Evolutionary conservation across 768 basidiomycete species (phyloP).

Genomic region (Pulveroboletus sp.): DNA sequence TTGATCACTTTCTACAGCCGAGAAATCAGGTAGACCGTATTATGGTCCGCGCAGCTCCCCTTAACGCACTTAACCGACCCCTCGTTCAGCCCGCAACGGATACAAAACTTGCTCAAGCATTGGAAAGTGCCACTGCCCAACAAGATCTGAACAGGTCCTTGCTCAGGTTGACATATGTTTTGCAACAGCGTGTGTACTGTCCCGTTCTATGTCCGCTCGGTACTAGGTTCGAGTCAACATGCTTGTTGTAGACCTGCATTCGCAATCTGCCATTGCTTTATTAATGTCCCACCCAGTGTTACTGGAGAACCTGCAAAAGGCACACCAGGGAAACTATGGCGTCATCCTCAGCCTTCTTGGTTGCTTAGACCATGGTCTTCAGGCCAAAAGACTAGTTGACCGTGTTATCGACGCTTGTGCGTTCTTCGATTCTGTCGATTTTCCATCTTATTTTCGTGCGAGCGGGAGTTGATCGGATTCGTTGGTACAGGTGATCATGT

Average conservation of each 20-base stretch:
- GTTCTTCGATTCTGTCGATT: conserved; percentile 17
- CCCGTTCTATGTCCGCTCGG: not conserved
- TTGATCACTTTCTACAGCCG: conserved; percentile 15
- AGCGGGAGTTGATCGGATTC: conserved; percentile 6
- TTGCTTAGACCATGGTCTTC: conserved; percentile 82
- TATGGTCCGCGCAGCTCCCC: not conserved
- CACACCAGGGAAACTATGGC: conserved; percentile 89
- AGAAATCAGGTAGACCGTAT: conserved; percentile 27
- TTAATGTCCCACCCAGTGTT: conserved; percentile 76
- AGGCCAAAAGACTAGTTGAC: conserved; percentile 88
- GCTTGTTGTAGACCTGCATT: conserved; percentile 54
- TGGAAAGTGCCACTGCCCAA: conserved; percentile 76
- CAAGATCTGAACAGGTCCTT: conserved; percentile 76
- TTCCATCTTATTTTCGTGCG: not conserved
- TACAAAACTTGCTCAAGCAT: conserved; percentile 52
- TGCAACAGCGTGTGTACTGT: conserved; percentile 64
- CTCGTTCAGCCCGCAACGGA: conserved; percentile 43
- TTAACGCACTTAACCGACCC: conserved; percentile 8
- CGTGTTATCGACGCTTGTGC: conserved; percentile 73
- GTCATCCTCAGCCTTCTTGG: conserved; percentile 88
- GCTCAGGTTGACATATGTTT: conserved; percentile 70
- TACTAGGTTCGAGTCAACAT: not conserved
- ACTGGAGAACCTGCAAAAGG: conserved; percentile 83
- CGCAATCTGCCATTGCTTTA: conserved; percentile 79
- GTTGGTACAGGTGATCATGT: conserved; percentile 75